Base-by-base conservation (phyloP, 2,329 filamentous ascomycete species). In the Exophiala sp. region DNA sequence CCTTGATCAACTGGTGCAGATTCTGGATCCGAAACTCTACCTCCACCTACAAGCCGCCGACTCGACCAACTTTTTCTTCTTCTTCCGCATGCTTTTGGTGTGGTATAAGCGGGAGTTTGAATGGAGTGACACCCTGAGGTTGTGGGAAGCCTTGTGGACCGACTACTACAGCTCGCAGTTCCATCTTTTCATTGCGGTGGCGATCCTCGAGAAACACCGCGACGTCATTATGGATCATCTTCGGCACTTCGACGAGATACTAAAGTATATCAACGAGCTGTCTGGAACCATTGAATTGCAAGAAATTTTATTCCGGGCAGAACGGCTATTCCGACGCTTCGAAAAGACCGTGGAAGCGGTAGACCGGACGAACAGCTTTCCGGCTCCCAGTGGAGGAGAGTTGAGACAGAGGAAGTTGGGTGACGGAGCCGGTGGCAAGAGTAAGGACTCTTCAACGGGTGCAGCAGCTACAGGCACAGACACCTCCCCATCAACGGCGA, bases 11-110 rank as follows among this genome's bases (percentile, higher is more conserved):
- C 82, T 98, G 1, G 89, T 97, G 10, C 89, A 95, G 65, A 87
- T 98, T 50, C 90, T 98, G 82, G 93, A 98, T 60, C 93, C 94
- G 0, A 86, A 89, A 65, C 81, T 98, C 6, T 97, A 96, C 69
- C 76, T 86, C 1, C 93, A 98, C 62, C 79, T 98, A 0, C 82
- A 95, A 66, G 83, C 80, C 13, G 87, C 90, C 16, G 94, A 98
- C 63, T 94, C 86, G 63, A 98, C 93, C 19, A 98, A 98, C 67
- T 98, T 98, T 70, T 98, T 98, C 71, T 98, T 98, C 74, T 97
- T 98, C 75, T 98, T 60, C 80, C 86, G 93, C 53, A 97, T 97
- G 93, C 76, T 98, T 27, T 76, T 98, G 1, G 93, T 98, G 8
- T 98, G 93, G 93, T 98, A 93, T 69, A 98, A 98, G 74, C 85